Base-by-base conservation (phyloP, 495 filamentous ascomycete species). In the Wilcoxina mikolae region DNA sequence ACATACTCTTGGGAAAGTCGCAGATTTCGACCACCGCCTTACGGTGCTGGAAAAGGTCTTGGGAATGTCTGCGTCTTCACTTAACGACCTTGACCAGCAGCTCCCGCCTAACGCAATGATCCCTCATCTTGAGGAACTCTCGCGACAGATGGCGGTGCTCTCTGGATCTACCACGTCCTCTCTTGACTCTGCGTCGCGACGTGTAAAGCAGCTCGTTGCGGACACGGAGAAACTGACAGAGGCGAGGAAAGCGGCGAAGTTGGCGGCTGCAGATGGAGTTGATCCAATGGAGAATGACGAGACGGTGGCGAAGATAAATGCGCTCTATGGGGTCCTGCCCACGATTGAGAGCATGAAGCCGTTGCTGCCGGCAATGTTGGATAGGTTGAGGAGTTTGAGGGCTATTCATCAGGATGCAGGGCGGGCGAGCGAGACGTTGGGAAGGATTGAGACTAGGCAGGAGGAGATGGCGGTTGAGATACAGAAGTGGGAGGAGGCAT, bases 311-410 rank as follows among this genome's bases (percentile, higher is more conserved):
- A 94, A 94, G 67, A 83, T 96, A 65, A 90, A 94, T 60, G 88
- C 89, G 2, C 77, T 99, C 2, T 96, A 95, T 67, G 82, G 82
- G 1, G 85, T 85, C 15, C 75, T 99, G 3, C 80, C 86, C 4
- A 90, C 86, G 10, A 93, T 99, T 57, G 87, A 95, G 68, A 84
- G 76, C 52, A 72, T 96, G 12, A 76, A 84, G 3, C 91, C 93
- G 4, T 69, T 94, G 22, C 73, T 99, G 11, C 93, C 93, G 5
- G 78, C 84, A 3, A 73, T 95, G 22, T 73, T 99, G 2, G 86
- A 95, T 63, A 77, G 93, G 17, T 71, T 99, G 35, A 74, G 87
- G 35, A 90, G 85, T 7, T 73, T 99, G 45, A 76, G 86, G 55
- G 77, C 81, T 22, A 82, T 95, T 29, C 91, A 99, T 60, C 79